phyloP scores from a whole-genome alignment of 2,329 filamentous ascomycete genomes.

The Ilyonectria destructans region DNA sequence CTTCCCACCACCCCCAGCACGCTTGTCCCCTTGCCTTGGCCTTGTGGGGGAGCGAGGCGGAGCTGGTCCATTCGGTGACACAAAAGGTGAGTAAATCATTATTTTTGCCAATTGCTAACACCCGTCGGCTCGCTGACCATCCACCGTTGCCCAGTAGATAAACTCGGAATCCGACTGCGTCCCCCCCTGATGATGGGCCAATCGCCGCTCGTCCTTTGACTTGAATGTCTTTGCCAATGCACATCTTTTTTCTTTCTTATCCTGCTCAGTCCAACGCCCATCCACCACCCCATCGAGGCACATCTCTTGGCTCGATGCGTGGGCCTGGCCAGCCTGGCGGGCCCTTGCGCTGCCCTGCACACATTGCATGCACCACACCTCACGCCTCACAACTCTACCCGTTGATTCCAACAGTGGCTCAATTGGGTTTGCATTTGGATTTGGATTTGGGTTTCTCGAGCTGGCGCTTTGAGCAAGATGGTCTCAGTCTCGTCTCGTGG shows the following conservation, averaged over 20 bases:
- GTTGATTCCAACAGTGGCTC: not conserved
- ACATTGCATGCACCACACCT: not conserved
- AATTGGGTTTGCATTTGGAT: not conserved
- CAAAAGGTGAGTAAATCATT: slow-evolving; percentile 34
- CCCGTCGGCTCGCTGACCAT: slow-evolving; percentile 18
- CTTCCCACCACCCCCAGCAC: slow-evolving; percentile 4
- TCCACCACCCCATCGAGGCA: not conserved
- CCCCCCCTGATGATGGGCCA: not conserved
- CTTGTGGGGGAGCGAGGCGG: slow-evolving; percentile 24
- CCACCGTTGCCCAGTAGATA: slow-evolving; percentile 26
- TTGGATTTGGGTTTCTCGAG: not conserved
- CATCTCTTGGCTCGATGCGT: slow-evolving; percentile 5
- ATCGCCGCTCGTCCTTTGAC: slow-evolving; percentile 8
- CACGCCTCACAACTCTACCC: not conserved
- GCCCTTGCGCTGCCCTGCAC: slow-evolving; percentile 2
- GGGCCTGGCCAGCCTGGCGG: not conserved
- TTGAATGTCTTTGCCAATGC: slow-evolving; percentile 4
- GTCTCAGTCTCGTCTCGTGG: not conserved
- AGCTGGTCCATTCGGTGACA: slow-evolving; percentile 25
- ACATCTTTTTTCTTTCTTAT: slow-evolving; percentile 8
- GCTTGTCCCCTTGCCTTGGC: slow-evolving; percentile 9
- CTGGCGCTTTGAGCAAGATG: not conserved
- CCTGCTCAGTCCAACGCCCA: not conserved
- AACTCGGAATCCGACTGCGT: slow-evolving; percentile 5
- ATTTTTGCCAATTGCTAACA: slow-evolving; percentile 35